Base-by-base conservation (phyloP, 2,329 filamentous ascomycete species). In the Penicillium vulpinum region DNA sequence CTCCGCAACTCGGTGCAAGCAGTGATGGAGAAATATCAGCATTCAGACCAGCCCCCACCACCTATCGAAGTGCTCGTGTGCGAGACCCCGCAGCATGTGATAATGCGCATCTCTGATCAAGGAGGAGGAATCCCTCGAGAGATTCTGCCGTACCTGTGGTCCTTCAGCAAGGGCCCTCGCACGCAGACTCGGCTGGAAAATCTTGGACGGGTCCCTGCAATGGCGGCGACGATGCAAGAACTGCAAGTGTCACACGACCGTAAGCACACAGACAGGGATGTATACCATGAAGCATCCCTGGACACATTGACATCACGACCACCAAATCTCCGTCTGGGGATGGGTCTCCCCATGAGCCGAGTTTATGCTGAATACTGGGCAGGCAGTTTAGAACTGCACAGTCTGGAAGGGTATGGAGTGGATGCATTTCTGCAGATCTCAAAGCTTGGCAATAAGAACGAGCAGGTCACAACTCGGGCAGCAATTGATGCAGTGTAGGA, bases 301-400 rank as follows among this genome's bases (percentile, higher is more conserved):
- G 86, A 89, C 11, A 88, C 89, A 2, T 80, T 99, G 40, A 91
- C 91, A 1, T 89, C 87, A 56, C 83, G 94, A 35, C 91, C 92
- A 18, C 93, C 94, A 0, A 89, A 96, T 70, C 78, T 97, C 59
- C 85, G 91, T 11, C 81, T 99, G 1, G 94, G 94, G 4, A 96
- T 99, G 83, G 94, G 94, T 1, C 76, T 99, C 50, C 94, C 94
- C 0, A 87, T 99, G 77, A 96, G 92, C 68, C 85, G 91, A 60
- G 90, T 97, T 3, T 99, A 97, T 74, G 92, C 93, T 28, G 93
- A 97, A 75, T 97, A 97, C 75, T 99, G 94, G 94, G 94, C 94
- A 3, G 94, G 94, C 24, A 94, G 85, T 67, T 78, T 99, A 9
- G 90, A 96, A 68, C 75, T 97, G 57, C 93, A 97, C 72, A 97